Evolutionary conservation across 345 rosid species (phyloP), one percentile per base, ranked within the genome.

Genomic region (Salix udensis): DNA sequence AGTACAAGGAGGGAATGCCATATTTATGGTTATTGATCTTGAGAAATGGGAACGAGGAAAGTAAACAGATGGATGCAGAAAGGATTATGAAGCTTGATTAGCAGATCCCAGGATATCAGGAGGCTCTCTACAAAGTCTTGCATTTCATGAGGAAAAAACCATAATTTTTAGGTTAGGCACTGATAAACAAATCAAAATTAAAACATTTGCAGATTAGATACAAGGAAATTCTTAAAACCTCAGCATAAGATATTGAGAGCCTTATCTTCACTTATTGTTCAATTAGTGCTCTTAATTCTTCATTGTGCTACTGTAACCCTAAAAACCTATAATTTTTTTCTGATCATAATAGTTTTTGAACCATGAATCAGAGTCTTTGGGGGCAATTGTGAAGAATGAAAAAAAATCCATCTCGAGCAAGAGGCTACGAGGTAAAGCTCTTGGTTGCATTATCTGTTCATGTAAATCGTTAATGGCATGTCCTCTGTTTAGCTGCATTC

Each of bases 191-290:
- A 44, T 21, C 64, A 71, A 72, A 64, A 24, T 14, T 62, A 78
- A 42, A 81, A 74, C 55, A 67, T 44, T 61, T 81, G 34, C 34
- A 31, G 4, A 31, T 31, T 31, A 85, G 77, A 79, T 81, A 79
- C 86, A 83, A 60, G 74, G 73, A 42, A 83, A 73, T 64, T 74
- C 75, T 72, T 70, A 70, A 71, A 46, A 64, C 39, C 68, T 65
- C 53, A 31, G 48, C 72, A 82, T 44, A 50, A 80, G 74, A 80
- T 78, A 66, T 76, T 76, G 44, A 68, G 70, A 79, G 15, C 52
- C 61, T 58, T 78, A 39, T 40, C 44, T 40, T 12, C 44, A 40
- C 44, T 10, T 40, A 40, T 40, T 40, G 44, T 40, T 34, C 37
- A 34, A 1, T 5, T 2, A 11, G 44, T 40, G 2, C 12, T 40